These are phyloP conservation scores for Saccharomycopsis schoenii DNA, from an alignment of 805 yeast species.

Conservation along the genomic window DNA sequence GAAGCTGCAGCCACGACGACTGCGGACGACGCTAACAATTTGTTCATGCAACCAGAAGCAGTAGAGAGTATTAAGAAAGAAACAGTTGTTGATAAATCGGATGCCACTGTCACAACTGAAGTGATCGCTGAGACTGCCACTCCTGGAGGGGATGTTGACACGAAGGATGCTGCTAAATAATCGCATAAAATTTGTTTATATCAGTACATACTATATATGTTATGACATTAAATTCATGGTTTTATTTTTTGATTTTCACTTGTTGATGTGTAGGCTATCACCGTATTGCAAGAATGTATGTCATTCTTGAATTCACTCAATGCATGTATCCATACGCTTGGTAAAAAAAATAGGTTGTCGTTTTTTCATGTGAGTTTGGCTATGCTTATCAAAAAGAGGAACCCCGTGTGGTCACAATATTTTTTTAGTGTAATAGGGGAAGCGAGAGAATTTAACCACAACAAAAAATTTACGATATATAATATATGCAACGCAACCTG, in stretches of 20 bases:
- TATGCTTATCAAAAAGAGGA: no score
- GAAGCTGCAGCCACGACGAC: not conserved
- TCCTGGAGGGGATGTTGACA: not conserved
- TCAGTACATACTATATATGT: no score
- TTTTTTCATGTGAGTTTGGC: no score
- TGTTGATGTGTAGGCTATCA: no score
- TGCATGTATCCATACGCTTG: no score
- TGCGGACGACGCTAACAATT: conserved; percentile 15
- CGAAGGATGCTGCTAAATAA: not conserved
- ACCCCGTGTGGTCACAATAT: not conserved
- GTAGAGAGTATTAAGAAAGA: conserved; percentile 2
- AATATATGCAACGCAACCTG: not conserved
- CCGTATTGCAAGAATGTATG: no score
- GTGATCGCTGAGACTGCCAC: not conserved
- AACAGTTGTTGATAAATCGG: not conserved
- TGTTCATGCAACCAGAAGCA: conserved; percentile 18
- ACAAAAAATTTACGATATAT: no score
- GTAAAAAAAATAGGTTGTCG: no score
- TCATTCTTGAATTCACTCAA: no score
- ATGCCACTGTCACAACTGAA: not conserved
- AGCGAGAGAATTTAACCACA: not conserved
- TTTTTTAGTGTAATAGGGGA: not conserved
- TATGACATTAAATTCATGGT: no score
- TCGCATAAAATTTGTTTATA: no score
- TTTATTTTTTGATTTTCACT: no score